A percentile compares a stretch with the other conserved stretches of the same genome.
Evolutionary conservation across 768 basidiomycete genomes (phyloP).

Genomic region (Austroboletus eburneus): DNA sequence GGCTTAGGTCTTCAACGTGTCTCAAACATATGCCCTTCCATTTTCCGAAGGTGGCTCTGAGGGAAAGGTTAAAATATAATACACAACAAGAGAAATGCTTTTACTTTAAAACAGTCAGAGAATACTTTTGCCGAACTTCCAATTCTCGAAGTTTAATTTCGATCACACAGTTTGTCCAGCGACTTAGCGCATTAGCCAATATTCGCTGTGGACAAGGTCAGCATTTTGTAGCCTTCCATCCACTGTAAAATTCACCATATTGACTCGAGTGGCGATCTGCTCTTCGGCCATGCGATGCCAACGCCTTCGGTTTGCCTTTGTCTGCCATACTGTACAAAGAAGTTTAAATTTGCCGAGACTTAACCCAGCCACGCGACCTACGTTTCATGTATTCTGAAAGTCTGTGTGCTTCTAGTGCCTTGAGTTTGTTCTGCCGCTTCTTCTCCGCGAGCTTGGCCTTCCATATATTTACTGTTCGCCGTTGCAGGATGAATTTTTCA

Average conservation of each 20-base stretch:
- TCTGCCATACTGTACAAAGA: constrained; percentile 43
- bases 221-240: neutral
- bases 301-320: constrained; percentile 34
- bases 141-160: constrained; percentile 69
- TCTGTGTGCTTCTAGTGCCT: constrained; percentile 38
- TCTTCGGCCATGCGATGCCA: constrained; percentile 44
- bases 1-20: constrained; percentile 65
- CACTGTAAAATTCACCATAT: constrained; percentile 34
- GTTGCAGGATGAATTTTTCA: constrained; percentile 46
- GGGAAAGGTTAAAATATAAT: constrained; percentile 16
- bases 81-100: constrained; percentile 2
- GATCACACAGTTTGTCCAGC: constrained; percentile 73
- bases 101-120: constrained; percentile 37
- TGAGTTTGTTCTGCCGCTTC: constrained; percentile 41
- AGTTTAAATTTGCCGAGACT: constrained; percentile 6
- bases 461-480: constrained; percentile 49
- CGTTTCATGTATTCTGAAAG: constrained; percentile 26
- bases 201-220: constrained; percentile 42
- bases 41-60: constrained; percentile 57
- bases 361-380: constrained; percentile 27
- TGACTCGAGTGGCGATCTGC: constrained; percentile 35
- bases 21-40: constrained; percentile 63
- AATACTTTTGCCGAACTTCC: constrained; percentile 50
- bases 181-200: constrained; percentile 41
- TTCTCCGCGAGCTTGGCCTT: constrained; percentile 41